Evolutionary conservation across 805 yeast species (phyloP).

Genomic region (Lipomyces starkeyi): DNA sequence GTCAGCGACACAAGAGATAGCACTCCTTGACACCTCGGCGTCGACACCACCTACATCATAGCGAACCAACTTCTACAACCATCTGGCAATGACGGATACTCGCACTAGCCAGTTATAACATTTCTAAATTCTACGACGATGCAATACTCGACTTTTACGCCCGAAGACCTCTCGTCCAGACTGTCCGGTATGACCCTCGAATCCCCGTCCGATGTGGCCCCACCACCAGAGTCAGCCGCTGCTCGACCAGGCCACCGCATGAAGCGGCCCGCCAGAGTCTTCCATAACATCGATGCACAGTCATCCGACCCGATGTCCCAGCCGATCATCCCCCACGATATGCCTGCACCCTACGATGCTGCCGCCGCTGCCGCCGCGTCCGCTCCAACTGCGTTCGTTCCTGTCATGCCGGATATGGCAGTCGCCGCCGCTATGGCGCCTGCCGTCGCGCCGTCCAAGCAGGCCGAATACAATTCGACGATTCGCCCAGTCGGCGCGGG

Average conservation of each 20-base stretch:
- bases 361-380: slow-evolving; percentile 8
- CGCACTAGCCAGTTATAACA: not conserved
- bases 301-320: slow-evolving; percentile 25
- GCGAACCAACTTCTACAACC: not conserved
- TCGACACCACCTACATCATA: not conserved
- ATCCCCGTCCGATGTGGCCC: slow-evolving; percentile 13
- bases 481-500: slow-evolving; percentile 22
- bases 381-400: slow-evolving; percentile 17
- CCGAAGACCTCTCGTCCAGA: slow-evolving; percentile 22
- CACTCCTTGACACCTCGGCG: too few species aligned
- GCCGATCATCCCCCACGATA: slow-evolving; percentile 27
- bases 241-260: slow-evolving; percentile 14
- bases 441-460: not conserved
- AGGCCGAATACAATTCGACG: slow-evolving; percentile 21
- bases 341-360: slow-evolving; percentile 11
- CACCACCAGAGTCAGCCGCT: slow-evolving; percentile 28
- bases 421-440: slow-evolving; percentile 26
- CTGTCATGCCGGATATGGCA: slow-evolving; percentile 8
- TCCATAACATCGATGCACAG: slow-evolving; percentile 24
- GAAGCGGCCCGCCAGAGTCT: slow-evolving; percentile 34
- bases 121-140: slow-evolving; percentile 4
- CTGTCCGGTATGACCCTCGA: slow-evolving; percentile 21
- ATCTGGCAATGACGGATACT: not conserved
- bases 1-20: too few species aligned
- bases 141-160: slow-evolving; percentile 23